Evolutionary conservation across 148 eudicot genomes (phyloP).

Genomic region (Fagopyrum tataricum): DNA sequence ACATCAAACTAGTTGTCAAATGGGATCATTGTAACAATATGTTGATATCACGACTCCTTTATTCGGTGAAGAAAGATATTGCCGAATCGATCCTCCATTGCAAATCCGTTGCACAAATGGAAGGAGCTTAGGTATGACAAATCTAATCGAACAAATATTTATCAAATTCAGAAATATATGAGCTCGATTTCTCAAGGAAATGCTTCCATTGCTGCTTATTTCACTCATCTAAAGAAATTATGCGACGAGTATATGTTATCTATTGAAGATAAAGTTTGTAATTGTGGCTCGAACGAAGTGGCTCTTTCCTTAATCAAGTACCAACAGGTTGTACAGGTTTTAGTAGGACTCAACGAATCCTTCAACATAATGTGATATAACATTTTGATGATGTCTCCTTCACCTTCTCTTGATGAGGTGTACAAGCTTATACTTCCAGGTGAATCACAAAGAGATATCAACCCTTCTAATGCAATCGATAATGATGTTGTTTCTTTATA

Average conservation of each 20-base stretch:
- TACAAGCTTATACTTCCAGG: background rate
- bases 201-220: background rate
- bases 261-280: background rate
- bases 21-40: too few species aligned
- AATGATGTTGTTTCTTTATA: background rate
- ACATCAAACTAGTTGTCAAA: too few species aligned
- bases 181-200: too few species aligned
- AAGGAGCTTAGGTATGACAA: too few species aligned
- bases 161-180: too few species aligned
- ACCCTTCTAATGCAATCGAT: background rate
- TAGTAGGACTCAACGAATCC: background rate
- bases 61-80: too few species aligned
- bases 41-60: too few species aligned
- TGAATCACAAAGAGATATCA: background rate
- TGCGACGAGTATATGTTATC: background rate
- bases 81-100: too few species aligned
- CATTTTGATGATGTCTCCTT: background rate
- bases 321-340: background rate
- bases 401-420: background rate
- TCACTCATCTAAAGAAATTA: background rate
- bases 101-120: too few species aligned
- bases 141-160: too few species aligned
- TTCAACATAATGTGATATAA: background rate
- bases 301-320: background rate
- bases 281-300: background rate